phyloP scores from a whole-genome alignment of 2,329 filamentous ascomycete species.

The Pyrenochaeta sp. region DNA sequence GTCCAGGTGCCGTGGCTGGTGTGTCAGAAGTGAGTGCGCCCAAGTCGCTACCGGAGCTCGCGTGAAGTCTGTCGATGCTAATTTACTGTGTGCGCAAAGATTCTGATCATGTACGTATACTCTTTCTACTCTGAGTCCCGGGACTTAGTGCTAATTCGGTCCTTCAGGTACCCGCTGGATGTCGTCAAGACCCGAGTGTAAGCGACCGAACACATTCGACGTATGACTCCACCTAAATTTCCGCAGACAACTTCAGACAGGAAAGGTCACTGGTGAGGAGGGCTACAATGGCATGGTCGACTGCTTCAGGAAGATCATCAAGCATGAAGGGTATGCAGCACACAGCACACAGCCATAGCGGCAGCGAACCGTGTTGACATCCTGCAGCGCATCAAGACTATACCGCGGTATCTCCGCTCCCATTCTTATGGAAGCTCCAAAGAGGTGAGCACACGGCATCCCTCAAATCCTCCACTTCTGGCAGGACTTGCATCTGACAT shows the following conservation, averaged over 20 bases:
- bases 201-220: constrained; percentile 47
- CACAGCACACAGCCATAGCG: neutral
- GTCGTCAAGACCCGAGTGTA: constrained; percentile 98
- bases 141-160: constrained; percentile 4
- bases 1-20: constrained; percentile 86
- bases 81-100: constrained; percentile 62
- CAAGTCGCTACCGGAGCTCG: constrained; percentile 12
- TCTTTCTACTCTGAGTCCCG: neutral
- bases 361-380: constrained; percentile 19
- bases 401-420: constrained; percentile 96
- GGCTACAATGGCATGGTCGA: constrained; percentile 97
- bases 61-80: constrained; percentile 30
- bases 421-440: constrained; percentile 97
- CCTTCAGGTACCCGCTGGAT: constrained; percentile 92
- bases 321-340: constrained; percentile 81
- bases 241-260: constrained; percentile 83
- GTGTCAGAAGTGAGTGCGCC: constrained; percentile 83
- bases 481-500: constrained; percentile 7
- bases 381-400: constrained; percentile 77
- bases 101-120: constrained; percentile 77
- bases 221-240: constrained; percentile 31
- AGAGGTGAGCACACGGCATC: constrained; percentile 60
- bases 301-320: constrained; percentile 97
- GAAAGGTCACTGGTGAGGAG: constrained; percentile 76
- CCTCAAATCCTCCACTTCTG: neutral